Base-by-base conservation (phyloP, 2,329 filamentous ascomycete genomes). In the Talaromyces sp. region DNA sequence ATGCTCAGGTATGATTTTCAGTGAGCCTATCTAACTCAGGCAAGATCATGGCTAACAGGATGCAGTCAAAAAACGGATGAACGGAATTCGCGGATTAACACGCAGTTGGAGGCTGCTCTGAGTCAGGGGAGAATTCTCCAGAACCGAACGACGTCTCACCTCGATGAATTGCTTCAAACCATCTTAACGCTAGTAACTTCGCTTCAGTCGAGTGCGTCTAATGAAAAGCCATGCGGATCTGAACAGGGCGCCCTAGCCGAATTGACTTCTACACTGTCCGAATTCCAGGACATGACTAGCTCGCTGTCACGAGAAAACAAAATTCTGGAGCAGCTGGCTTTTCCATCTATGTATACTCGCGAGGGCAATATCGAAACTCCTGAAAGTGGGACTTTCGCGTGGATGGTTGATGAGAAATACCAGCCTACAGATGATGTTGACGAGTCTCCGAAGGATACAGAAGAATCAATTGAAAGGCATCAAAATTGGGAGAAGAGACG, bases 371-470 rank as follows among this genome's bases (percentile, higher is more conserved):
- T 65, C 14, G 44, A 49, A 13, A 30, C 52, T 35, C 52, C 64
- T 3, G 55, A 57, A 20, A 49, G 19, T 13, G 52, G 54, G 3
- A 67, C 62, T 3, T 64, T 64, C 37, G 14, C 39, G 8, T 67
- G 64, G 63, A 57, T 66, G 17, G 36, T 63, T 10, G 37, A 49
- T 17, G 29, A 45, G 4, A 48, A 52, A 2, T 36, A 16, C 22
- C 27, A 41, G n/a, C n/a, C 35, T 19, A 17, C 0, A 24, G 35
- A 22, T 3, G 42, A 46, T 40, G 30, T 2, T 9, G 46, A 33
- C 2, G 24, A 32, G n/a, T 22, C 27, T 13, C 5, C 4, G 4
- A 9, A 5, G 24, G 24, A 27, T 4, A 5, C 5, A 9, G 24
- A 27, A 4, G 24, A 27, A 9, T 27, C 24, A 27, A 9, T 5